Conservation (phyloP, 306 rosid genomes). For the Citrullus colocynthis region DNA sequence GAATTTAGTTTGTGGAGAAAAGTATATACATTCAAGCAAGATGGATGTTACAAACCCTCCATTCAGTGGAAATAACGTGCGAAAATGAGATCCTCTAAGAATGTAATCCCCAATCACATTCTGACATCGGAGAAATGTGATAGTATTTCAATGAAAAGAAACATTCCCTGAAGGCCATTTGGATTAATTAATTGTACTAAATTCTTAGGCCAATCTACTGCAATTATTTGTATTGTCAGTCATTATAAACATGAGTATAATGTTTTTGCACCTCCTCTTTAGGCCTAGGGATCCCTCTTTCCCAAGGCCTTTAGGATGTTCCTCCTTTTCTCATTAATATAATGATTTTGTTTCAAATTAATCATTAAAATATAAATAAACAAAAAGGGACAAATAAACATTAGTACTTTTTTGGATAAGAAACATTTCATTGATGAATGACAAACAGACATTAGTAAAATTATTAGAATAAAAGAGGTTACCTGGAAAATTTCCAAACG, state of each 20-base stretch:
- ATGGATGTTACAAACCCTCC: neutral
- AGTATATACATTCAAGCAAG: neutral
- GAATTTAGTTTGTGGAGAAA: neutral
- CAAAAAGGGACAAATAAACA: neutral
- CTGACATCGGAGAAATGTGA: neutral
- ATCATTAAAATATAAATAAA: neutral
- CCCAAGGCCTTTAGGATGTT: neutral
- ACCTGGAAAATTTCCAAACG: slow-evolving; percentile 77
- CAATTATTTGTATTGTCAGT: neutral
- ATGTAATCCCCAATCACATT: neutral
- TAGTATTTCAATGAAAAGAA: neutral
- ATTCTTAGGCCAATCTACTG: neutral
- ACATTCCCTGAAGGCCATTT: neutral
- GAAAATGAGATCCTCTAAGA: neutral
- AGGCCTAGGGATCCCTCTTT: neutral
- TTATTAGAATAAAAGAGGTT: slow-evolving; percentile 8
- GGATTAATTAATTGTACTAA: neutral
- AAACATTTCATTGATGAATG: too few relatives aligned
- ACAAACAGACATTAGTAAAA: neutral
- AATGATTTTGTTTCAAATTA: neutral
- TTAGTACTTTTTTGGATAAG: neutral
- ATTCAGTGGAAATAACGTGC: neutral
- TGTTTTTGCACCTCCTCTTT: neutral
- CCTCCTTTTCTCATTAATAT: neutral
- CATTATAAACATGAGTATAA: neutral